phyloP scores from a whole-genome alignment of 371 early-diverging fungal genomes.

The Blakeslea trispora region DNA sequence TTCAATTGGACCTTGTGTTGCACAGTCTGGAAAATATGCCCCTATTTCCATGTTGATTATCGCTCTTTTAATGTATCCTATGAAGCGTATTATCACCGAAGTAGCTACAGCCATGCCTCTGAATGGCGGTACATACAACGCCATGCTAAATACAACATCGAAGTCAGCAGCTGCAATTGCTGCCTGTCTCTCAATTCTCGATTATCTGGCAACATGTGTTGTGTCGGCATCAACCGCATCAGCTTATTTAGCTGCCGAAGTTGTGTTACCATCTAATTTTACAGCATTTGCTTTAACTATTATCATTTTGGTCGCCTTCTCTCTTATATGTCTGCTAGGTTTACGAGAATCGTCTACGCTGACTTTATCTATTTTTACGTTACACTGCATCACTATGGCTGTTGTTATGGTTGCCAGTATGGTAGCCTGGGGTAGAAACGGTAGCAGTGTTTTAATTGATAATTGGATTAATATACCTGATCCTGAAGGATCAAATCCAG shows the following conservation, averaged over 20 bases:
- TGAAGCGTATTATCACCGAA: constrained; percentile 54
- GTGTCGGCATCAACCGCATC: constrained; percentile 60
- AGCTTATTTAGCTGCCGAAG: constrained; percentile 52
- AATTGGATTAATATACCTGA: constrained; percentile 45
- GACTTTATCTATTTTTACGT: constrained; percentile 40
- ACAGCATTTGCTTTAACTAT: constrained; percentile 46
- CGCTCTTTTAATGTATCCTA: constrained; percentile 51
- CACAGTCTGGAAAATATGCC: constrained; percentile 55
- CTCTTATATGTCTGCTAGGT: constrained; percentile 39
- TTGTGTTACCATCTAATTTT: constrained; percentile 27
- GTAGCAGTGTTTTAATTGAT: constrained; percentile 36
- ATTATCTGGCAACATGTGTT: constrained; percentile 57
- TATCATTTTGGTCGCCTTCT: constrained; percentile 41
- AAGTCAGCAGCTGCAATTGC: constrained; percentile 53
- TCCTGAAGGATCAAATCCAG: constrained; percentile 31
- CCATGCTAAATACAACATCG: constrained; percentile 47
- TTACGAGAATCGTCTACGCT: constrained; percentile 50
- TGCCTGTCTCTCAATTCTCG: constrained; percentile 51
- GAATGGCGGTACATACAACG: constrained; percentile 61
- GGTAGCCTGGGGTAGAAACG: constrained; percentile 37
- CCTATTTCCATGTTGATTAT: constrained; percentile 55
- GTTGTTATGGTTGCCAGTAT: constrained; percentile 46
- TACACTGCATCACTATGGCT: constrained; percentile 44
- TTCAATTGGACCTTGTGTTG: constrained; percentile 48
- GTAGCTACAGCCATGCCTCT: constrained; percentile 52